phyloP scores from a whole-genome alignment of 2,329 filamentous ascomycete species.

The Trichoderma asperellum region DNA sequence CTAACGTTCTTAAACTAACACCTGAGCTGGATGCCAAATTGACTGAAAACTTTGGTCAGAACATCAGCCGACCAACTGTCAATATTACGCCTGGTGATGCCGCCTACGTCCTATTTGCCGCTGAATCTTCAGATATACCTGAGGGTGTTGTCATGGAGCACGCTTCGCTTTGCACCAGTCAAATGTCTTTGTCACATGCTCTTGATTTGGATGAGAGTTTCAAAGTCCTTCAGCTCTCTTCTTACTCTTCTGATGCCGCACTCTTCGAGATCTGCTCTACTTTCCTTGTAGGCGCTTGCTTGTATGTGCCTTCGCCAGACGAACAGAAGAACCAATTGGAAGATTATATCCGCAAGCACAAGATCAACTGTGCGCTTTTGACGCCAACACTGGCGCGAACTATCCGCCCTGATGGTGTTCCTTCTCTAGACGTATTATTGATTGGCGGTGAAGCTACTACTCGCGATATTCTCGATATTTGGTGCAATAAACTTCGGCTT shows the following conservation, averaged over 20 bases:
- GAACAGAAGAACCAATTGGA: slow-evolving; percentile 16
- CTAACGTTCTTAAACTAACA: slow-evolving; percentile 15
- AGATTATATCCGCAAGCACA: not conserved
- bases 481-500: slow-evolving; percentile 18
- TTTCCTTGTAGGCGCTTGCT: slow-evolving; percentile 14
- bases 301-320: slow-evolving; percentile 21
- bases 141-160: slow-evolving; percentile 55
- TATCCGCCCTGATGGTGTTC: slow-evolving; percentile 47
- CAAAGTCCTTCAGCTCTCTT: slow-evolving; percentile 23
- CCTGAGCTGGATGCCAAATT: slow-evolving; percentile 13
- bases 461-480: slow-evolving; percentile 19
- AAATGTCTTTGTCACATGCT: slow-evolving; percentile 9
- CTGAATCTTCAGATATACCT: slow-evolving; percentile 60
- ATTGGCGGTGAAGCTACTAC: slow-evolving; percentile 37
- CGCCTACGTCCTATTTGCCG: slow-evolving; percentile 61
- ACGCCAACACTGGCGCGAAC: slow-evolving; percentile 34
- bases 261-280: slow-evolving; percentile 13
- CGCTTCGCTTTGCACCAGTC: slow-evolving; percentile 14
- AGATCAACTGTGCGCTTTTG: not conserved
- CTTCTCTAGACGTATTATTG: slow-evolving; percentile 48
- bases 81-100: slow-evolving; percentile 23
- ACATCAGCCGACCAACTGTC: not conserved
- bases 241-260: slow-evolving; percentile 19
- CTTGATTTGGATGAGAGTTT: not conserved
- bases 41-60: not conserved